Conservation (phyloP, 148 eudicot genomes). For the Arctostaphylos glauca region DNA sequence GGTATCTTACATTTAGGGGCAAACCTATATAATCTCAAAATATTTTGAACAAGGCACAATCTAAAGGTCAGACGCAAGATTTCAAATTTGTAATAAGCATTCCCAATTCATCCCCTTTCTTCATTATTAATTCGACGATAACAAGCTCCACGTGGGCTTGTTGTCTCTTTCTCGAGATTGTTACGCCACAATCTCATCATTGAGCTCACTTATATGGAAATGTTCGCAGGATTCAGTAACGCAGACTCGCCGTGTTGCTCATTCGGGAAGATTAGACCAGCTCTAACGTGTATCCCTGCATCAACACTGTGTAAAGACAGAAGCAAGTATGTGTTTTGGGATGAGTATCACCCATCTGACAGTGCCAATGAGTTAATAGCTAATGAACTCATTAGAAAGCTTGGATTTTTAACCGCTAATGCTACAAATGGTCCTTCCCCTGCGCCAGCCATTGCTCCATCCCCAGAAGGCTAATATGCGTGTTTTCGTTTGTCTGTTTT, state of each 20-base stretch:
- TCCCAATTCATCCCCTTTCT: too few relatives aligned
- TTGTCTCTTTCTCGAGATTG: too few relatives aligned
- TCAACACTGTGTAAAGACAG: slow-evolving; percentile 66
- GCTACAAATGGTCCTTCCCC: slow-evolving; percentile 19
- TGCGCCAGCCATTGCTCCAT: slow-evolving; percentile 35
- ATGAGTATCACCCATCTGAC: slow-evolving; percentile 86
- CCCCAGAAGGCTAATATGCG: not conserved
- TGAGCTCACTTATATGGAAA: not conserved
- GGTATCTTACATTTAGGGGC: too few relatives aligned
- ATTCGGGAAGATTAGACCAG: slow-evolving; percentile 70
- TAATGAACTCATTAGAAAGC: slow-evolving; percentile 53
- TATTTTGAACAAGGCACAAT: too few relatives aligned
- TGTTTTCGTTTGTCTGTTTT: not conserved
- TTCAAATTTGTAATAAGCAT: too few relatives aligned
- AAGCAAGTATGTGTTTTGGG: slow-evolving; percentile 92
- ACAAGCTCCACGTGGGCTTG: too few relatives aligned
- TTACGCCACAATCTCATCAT: not conserved
- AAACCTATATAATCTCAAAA: too few relatives aligned
- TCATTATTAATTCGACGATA: too few relatives aligned
- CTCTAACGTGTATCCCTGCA: slow-evolving; percentile 81
- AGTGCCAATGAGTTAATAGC: slow-evolving; percentile 69
- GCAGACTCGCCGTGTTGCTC: slow-evolving; percentile 90
- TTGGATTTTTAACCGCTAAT: slow-evolving; percentile 39
- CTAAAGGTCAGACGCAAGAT: too few relatives aligned
- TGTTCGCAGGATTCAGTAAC: slow-evolving; percentile 56